Percentiles rank a stretch among this genome's conserved stretches.
phyloP scores from a whole-genome alignment of 768 basidiomycete species.

The Dentipellis sp. region DNA sequence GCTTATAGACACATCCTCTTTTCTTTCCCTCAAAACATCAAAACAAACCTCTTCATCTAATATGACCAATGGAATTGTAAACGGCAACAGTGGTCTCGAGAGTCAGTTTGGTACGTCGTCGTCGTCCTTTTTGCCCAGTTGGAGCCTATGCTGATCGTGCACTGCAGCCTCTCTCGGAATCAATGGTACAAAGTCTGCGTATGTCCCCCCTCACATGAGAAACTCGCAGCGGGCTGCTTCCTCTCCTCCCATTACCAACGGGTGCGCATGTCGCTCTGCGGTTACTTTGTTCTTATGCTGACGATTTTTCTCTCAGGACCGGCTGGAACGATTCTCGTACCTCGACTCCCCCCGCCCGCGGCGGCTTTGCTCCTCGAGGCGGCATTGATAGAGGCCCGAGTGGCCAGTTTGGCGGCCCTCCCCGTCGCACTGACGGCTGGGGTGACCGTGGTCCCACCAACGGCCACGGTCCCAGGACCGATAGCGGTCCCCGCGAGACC shows the following conservation, averaged over 20 bases:
- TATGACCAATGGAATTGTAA: conserved; percentile 93
- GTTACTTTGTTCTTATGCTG: conserved; percentile 9
- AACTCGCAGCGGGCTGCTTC: conserved; percentile 79
- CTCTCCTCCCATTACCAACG: conserved; percentile 34
- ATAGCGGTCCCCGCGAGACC: conserved; percentile 37
- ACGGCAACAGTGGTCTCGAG: conserved; percentile 65
- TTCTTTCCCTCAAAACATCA: conserved; percentile 13
- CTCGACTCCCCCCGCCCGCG: conserved; percentile 45
- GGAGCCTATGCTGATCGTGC: conserved; percentile 1
- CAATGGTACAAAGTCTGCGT: conserved; percentile 61
- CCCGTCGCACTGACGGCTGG: conserved; percentile 33
- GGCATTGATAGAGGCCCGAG: conserved; percentile 33
- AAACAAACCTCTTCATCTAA: conserved; percentile 28
- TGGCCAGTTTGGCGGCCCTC: conserved; percentile 22
- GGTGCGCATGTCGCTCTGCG: conserved; percentile 31
- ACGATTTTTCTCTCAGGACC: conserved; percentile 32
- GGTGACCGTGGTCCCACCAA: conserved; percentile 24
- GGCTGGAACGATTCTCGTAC: conserved; percentile 70
- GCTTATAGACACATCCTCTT: conserved; percentile 23
- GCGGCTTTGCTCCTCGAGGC: conserved; percentile 32
- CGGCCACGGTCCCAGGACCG: conserved; percentile 30
- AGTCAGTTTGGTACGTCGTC: conserved; percentile 55
- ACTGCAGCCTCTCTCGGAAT: conserved; percentile 64
- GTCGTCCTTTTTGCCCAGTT: conserved; percentile 3
- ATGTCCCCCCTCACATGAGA: conserved; percentile 87